phyloP scores from a whole-genome alignment of 257 asterid genomes.

The Euphrasia confusa region DNA sequence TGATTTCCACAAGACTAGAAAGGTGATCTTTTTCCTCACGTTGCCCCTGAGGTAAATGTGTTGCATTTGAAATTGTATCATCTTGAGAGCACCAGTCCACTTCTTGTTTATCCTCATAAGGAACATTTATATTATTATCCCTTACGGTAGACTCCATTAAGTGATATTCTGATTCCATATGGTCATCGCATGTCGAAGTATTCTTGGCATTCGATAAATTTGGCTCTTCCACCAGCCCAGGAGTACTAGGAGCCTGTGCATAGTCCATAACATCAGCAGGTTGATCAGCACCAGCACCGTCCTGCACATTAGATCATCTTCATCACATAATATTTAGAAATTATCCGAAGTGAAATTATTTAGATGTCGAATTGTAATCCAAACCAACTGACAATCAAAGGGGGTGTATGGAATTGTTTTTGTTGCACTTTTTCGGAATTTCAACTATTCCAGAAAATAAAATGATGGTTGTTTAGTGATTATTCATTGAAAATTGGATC shows the following conservation, averaged over 20 bases:
- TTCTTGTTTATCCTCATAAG: conserved; percentile 39
- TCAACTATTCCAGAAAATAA: no score
- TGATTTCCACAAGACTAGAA: conserved; percentile 33
- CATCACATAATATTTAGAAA: conserved; percentile 15
- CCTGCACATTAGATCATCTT: conserved; percentile 40
- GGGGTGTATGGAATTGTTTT: background rate
- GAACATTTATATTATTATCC: conserved; percentile 32
- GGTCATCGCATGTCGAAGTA: conserved; percentile 82
- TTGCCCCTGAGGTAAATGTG: conserved; percentile 32
- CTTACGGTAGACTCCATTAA: conserved; percentile 31
- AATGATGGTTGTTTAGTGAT: no score
- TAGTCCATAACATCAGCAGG: conserved; percentile 56
- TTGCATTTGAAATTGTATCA: conserved; percentile 33
- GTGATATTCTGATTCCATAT: conserved; percentile 66
- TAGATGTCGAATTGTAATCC: background rate
- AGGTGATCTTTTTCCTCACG: conserved; percentile 42
- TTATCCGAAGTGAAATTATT: background rate
- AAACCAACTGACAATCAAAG: conserved; percentile 7
- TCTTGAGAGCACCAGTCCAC: conserved; percentile 36
- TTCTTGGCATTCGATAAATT: conserved; percentile 68
- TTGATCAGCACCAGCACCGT: conserved; percentile 43
- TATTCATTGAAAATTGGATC: no score
- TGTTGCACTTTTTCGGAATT: no score
- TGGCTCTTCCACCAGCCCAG: conserved; percentile 76
- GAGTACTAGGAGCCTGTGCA: conserved; percentile 90